Percentiles rank a stretch among this genome's conserved stretches.
Conservation (phyloP, 2,329 filamentous ascomycete species). For the Sodiomyces alkalinus region DNA sequence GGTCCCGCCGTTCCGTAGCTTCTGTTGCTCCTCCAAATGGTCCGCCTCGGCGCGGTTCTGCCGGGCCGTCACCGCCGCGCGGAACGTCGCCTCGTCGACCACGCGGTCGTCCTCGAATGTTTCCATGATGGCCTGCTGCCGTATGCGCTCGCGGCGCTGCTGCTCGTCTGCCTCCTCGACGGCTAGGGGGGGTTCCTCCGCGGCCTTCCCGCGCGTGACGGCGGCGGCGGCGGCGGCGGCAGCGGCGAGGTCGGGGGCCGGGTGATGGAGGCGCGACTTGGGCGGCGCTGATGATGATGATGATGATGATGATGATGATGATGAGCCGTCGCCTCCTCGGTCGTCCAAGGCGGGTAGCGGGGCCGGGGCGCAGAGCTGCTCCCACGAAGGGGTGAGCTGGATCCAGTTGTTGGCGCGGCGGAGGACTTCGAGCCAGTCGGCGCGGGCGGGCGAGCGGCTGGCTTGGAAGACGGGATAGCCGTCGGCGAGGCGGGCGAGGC, state of each 20-base stretch:
- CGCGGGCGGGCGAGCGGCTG: constrained; percentile 53
- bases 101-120: constrained; percentile 53
- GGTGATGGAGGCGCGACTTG: constrained; percentile 9
- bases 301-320: no score
- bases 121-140: constrained; percentile 51
- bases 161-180: constrained; percentile 27
- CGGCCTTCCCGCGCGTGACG: constrained; percentile 11
- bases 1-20: constrained; percentile 6
- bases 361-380: constrained; percentile 49
- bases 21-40: constrained; percentile 7
- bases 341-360: constrained; percentile 26
- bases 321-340: constrained; percentile 6
- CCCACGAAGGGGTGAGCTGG: constrained; percentile 49
- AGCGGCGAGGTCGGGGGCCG: constrained; percentile 14
- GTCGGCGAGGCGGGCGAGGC: constrained; percentile 57
- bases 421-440: constrained; percentile 69
- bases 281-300: no score
- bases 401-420: constrained; percentile 56
- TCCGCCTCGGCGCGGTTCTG: constrained; percentile 45
- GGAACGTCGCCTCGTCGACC: constrained; percentile 50
- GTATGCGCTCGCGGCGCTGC: constrained; percentile 41
- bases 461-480: constrained; percentile 71
- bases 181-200: constrained; percentile 10
- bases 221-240: constrained; percentile 20
- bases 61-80: constrained; percentile 44